Evolutionary conservation across 108 stramenopile species (phyloP).

Genomic region (Nitzschia sp.): DNA sequence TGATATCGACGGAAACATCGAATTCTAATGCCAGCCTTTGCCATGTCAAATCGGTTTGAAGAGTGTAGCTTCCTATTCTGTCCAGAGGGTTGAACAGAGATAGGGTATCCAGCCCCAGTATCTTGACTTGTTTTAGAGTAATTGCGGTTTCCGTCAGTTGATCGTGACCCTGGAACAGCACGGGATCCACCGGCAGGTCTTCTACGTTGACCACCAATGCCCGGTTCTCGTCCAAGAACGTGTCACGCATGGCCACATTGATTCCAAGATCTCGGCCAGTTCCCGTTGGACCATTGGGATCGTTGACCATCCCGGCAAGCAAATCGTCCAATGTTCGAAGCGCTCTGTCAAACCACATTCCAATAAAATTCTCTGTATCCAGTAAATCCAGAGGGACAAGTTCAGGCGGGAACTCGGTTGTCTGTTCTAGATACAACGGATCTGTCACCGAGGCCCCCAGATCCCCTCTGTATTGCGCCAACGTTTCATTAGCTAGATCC

Average conservation of each 20-base stretch:
- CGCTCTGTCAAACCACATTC: conserved; percentile 28
- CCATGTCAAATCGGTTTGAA: conserved; percentile 61
- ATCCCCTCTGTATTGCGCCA: conserved; percentile 4
- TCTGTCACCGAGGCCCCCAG: conserved; percentile 4
- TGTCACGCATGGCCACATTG: conserved; percentile 50
- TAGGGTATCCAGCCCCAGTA: conserved; percentile 64
- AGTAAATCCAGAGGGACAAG: conserved; percentile 12
- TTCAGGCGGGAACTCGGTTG: neutral
- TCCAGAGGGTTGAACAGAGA: conserved; percentile 52
- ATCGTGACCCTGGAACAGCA: conserved; percentile 62
- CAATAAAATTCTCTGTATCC: conserved; percentile 16
- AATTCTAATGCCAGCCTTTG: conserved; percentile 55
- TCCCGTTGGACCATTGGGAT: conserved; percentile 7
- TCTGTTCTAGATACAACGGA: conserved; percentile 22
- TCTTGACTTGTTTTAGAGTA: conserved; percentile 41
- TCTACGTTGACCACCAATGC: conserved; percentile 36
- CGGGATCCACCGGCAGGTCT: conserved; percentile 16
- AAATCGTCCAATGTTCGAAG: conserved; percentile 20
- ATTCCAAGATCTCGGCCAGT: conserved; percentile 43
- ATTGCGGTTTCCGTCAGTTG: conserved; percentile 67
- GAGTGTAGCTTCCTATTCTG: conserved; percentile 57
- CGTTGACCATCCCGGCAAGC: conserved; percentile 8
- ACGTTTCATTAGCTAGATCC: conserved; percentile 12
- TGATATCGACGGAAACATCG: conserved; percentile 40
- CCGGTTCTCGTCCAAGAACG: conserved; percentile 48